Base-by-base conservation (phyloP, 306 rosid species). In the Argentina anserina region DNA sequence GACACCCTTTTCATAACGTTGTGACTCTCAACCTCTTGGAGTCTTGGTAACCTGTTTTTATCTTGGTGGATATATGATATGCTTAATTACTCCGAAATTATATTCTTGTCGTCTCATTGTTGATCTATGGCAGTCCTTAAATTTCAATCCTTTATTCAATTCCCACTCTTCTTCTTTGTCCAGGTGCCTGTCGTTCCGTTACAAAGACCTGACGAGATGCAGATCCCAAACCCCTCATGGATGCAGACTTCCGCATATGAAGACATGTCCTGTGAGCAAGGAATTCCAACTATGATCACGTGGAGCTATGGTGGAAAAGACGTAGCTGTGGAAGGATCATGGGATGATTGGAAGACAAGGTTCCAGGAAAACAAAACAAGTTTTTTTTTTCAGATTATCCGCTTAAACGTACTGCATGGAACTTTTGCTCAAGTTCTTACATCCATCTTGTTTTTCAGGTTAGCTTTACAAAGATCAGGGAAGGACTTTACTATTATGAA, bases 311-410 rank as follows among this genome's bases (percentile, higher is more conserved):
- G 83, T 70, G 99, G 96, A 50, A 91, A 88, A 74, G 93, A 91
- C 25, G 99, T 94, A 7, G 89, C 85, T 67, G 96, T 90, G 70
- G 93, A 94, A 86, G 99, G 99, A 67, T 91, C 99, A 20, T 94
- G 99, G 99, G 99, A 94, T 83, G 80, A 83, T 81, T 94, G 99
- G 99, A 91, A 86, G 81, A 77, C 87, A 67, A 91, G 96, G 99
- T 94, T 80, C 53, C 74, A 2, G 21, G 45, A 71, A 69, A 61
- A 63, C 28, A 49, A 67, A 36, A 28, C 39, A 15, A 29, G 21
- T 28, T 29, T 53, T 59, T 70, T 78, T 56, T 83, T n/a, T n/a
- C n/a, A 29, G 17, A 28, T 73, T 73, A 7, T 5, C 28, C 4
- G 4, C 69, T 49, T 10, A 28, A 15, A 65, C 53, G 10, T 36